Evolutionary conservation across 2,329 filamentous ascomycete genomes (phyloP).

Genomic region (Pseudocercospora cruenta): DNA sequence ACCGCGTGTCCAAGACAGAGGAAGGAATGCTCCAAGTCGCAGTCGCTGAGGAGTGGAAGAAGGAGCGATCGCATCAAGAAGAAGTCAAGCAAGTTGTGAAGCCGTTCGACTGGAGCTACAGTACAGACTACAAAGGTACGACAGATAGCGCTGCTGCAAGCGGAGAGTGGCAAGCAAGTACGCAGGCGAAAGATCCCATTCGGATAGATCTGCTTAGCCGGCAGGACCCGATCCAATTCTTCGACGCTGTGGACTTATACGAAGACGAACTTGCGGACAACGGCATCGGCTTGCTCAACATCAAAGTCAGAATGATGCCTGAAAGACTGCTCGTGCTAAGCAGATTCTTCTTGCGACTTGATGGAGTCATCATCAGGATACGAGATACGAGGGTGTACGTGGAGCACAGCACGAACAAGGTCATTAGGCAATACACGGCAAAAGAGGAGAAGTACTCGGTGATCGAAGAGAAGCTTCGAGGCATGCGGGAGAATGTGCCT

Average conservation of each 20-base stretch:
- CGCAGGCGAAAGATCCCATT: slow-evolving; percentile 60
- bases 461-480: slow-evolving; percentile 62
- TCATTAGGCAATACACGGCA: slow-evolving; percentile 88
- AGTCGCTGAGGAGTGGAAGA: slow-evolving; percentile 87
- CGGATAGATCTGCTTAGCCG: slow-evolving; percentile 84
- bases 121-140: slow-evolving; percentile 81
- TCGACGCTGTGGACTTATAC: slow-evolving; percentile 93
- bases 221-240: slow-evolving; percentile 93
- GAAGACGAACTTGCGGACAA: slow-evolving; percentile 99
- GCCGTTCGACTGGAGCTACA: slow-evolving; percentile 98
- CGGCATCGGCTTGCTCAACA: slow-evolving; percentile 85
- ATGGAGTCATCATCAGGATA: slow-evolving; percentile 84
- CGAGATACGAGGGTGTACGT: slow-evolving; percentile 90
- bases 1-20: slow-evolving; percentile 92
- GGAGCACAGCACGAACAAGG: slow-evolving; percentile 77
- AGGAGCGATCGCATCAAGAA: slow-evolving; percentile 71
- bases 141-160: slow-evolving; percentile 39
- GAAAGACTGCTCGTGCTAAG: slow-evolving; percentile 80
- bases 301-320: slow-evolving; percentile 92
- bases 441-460: slow-evolving; percentile 80
- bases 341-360: slow-evolving; percentile 89
- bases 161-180: slow-evolving; percentile 32
- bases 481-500: slow-evolving; percentile 72
- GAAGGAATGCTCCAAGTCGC: slow-evolving; percentile 89
- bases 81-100: slow-evolving; percentile 92